These are phyloP conservation scores for Quercus tomentella DNA, from an alignment of 331 rosid genomes.

Conservation along the genomic window DNA sequence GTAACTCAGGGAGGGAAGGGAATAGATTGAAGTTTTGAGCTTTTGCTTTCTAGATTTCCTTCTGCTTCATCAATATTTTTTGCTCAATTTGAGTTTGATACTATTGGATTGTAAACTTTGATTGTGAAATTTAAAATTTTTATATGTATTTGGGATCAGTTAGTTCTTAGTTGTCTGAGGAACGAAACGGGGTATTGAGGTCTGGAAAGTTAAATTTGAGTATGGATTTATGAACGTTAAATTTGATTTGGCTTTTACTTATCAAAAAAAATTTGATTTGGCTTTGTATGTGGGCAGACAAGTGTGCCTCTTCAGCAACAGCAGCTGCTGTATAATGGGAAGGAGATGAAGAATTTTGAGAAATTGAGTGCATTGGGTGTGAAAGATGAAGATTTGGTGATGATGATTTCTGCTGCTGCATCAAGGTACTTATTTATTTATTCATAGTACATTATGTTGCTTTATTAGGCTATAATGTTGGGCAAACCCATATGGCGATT, in stretches of 20 bases:
- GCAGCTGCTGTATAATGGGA: slow-evolving; percentile 82
- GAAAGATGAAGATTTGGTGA: slow-evolving; percentile 84
- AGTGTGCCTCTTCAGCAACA: slow-evolving; percentile 81
- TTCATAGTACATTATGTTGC: slow-evolving; percentile 3
- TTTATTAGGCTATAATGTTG: not conserved
- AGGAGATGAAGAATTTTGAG: slow-evolving; percentile 66
- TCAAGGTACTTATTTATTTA: slow-evolving; percentile 41
- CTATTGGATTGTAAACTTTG: not conserved
- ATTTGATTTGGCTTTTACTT: slow-evolving; percentile 16
- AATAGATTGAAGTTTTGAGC: slow-evolving; percentile 9
- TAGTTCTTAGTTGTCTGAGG: not conserved
- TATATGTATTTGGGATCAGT: not conserved
- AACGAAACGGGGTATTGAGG: not conserved
- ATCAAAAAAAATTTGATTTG: slow-evolving; percentile 19
- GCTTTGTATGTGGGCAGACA: slow-evolving; percentile 46
- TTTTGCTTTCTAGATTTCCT: not conserved
- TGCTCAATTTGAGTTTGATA: not conserved
- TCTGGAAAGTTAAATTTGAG: not conserved
- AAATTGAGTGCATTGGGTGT: slow-evolving; percentile 79
- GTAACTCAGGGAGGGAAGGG: not conserved
- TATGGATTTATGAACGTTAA: slow-evolving; percentile 20
- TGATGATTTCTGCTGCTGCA: slow-evolving; percentile 54
- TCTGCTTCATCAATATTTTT: not conserved
- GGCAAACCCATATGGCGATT: not conserved
- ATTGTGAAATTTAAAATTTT: not conserved